A percentile compares a stretch with the other conserved stretches of the same genome.
phyloP scores from a whole-genome alignment of 2,329 filamentous ascomycete genomes.

The Byssoonygena ceratinophila region DNA sequence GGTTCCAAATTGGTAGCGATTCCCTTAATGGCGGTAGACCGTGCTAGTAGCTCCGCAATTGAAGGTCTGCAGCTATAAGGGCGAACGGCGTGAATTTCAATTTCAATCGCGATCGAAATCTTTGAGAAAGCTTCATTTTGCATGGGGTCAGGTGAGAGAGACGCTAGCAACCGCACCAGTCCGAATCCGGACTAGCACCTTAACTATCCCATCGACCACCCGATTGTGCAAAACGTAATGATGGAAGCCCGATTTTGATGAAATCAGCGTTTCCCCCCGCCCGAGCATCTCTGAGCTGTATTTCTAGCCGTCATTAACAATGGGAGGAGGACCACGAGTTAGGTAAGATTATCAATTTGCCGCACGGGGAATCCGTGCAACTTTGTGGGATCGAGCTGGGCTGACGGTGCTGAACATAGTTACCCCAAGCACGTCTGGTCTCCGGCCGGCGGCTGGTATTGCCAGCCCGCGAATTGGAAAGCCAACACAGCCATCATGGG shows the following conservation, averaged over 20 bases:
- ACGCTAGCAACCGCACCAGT: background rate
- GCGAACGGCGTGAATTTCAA: background rate
- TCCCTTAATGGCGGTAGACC: background rate
- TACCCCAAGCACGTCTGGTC: slow-evolving; percentile 99
- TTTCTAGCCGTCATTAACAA: slow-evolving; percentile 25
- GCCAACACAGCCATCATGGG: slow-evolving; percentile 73
- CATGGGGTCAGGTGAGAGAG: slow-evolving; percentile 10
- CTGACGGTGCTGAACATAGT: slow-evolving; percentile 38
- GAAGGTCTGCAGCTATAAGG: slow-evolving; percentile 1
- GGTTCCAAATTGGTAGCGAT: slow-evolving; percentile 7
- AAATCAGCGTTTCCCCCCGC: slow-evolving; percentile 17
- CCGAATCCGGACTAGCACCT: background rate
- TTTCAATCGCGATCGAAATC: slow-evolving; percentile 11
- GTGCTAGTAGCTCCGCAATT: background rate
- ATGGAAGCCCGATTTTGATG: slow-evolving; percentile 7
- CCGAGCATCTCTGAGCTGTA: background rate
- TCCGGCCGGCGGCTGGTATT: slow-evolving; percentile 93
- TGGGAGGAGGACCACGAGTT: slow-evolving; percentile 72
- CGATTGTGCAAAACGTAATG: background rate
- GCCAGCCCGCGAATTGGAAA: slow-evolving; percentile 90
- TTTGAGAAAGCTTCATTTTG: slow-evolving; percentile 11
- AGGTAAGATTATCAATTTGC: slow-evolving; percentile 49
- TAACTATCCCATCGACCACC: background rate
- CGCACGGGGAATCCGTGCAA: background rate
- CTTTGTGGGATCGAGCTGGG: slow-evolving; percentile 10